phyloP scores from a whole-genome alignment of 2,329 filamentous ascomycete species.

The Diaporthe aspalathi region DNA sequence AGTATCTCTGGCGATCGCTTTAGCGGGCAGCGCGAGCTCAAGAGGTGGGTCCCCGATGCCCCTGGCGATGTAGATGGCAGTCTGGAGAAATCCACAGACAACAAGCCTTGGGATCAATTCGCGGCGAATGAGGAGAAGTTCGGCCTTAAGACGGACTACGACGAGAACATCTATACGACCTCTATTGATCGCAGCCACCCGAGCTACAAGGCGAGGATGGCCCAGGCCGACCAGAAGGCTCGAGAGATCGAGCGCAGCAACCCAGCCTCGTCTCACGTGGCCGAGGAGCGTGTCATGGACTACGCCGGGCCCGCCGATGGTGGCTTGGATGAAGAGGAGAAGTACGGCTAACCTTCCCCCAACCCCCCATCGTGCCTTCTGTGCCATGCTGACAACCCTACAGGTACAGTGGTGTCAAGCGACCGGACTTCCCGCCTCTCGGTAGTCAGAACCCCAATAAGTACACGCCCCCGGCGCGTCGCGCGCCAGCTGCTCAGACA shows the following conservation, averaged over 20 bases:
- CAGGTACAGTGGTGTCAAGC: slow-evolving; percentile 88
- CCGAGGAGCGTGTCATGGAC: slow-evolving; percentile 86
- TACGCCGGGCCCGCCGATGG: slow-evolving; percentile 72
- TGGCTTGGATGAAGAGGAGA: slow-evolving; percentile 90
- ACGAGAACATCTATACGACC: slow-evolving; percentile 96
- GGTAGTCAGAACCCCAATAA: slow-evolving; percentile 67
- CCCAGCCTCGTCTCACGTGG: slow-evolving; percentile 82
- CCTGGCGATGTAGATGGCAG: slow-evolving; percentile 74
- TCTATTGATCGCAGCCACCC: slow-evolving; percentile 87
- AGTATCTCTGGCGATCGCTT: slow-evolving; percentile 84
- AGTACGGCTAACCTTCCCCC: slow-evolving; percentile 62
- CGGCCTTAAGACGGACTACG: slow-evolving; percentile 88
- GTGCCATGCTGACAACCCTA: slow-evolving; percentile 41
- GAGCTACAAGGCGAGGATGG: slow-evolving; percentile 80
- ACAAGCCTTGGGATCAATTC: slow-evolving; percentile 86
- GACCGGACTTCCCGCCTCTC: slow-evolving; percentile 80
- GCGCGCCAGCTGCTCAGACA: slow-evolving; percentile 79
- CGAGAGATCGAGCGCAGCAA: slow-evolving; percentile 87
- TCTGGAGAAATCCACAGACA: slow-evolving; percentile 67
- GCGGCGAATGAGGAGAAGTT: slow-evolving; percentile 88
- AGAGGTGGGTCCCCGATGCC: slow-evolving; percentile 82
- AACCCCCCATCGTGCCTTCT: neutral
- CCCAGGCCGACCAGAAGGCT: slow-evolving; percentile 83
- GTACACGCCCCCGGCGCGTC: slow-evolving; percentile 90
- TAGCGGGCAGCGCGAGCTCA: slow-evolving; percentile 78